Evolutionary conservation across 1,284 basidiomycete species (phyloP), one percentile per base, ranked within the genome.

Genomic region (Omphalotus olearius): DNA sequence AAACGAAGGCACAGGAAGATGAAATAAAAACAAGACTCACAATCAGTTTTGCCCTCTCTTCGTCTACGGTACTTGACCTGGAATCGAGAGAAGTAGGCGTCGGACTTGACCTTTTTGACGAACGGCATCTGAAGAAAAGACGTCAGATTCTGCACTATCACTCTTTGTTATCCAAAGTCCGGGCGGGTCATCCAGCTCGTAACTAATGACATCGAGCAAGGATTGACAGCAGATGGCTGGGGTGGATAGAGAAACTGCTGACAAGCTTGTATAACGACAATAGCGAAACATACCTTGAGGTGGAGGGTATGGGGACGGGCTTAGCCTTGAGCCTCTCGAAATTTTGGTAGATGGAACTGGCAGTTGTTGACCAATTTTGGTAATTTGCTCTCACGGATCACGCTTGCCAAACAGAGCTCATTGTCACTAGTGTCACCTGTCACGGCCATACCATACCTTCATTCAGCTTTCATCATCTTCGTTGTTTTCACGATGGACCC

Each of bases 21-120:
- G 16, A 20, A 28, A 48, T 40, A 11, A 36, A 36, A 11, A 57
- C 40, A 64, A 53, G 41, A 68, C 86, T 62, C 61, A 90, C 89
- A 99, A 72, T 99, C 97, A 62, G 97, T 99, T 79, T 94, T 97
- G 57, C 97, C 97, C 79, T 99, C 97, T 68, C 93, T 85, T 61
- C 93, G 80, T 66, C 95, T 82, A 67, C 95, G 90, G 75, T 94
- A 94, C 77, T 96, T 95, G 64, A 95, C 93, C 78, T 98, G 94
- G 84, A 91, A 98, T 60, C 95, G 87, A 59, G 92, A 96, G 79
- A 93, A 97, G 88, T 98, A 98, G 63, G 95, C 88, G 67, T 83
- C 84, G 60, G 85, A 85, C 76, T 93, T 93, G 75, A 91, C 63
- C 57, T 89, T 88, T 74, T 93, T 91, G 73, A 92, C 84, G 76